These are phyloP conservation scores for Trichoderma orchidacearum DNA, from an alignment of 495 filamentous ascomycete genomes.

Conservation along the genomic window DNA sequence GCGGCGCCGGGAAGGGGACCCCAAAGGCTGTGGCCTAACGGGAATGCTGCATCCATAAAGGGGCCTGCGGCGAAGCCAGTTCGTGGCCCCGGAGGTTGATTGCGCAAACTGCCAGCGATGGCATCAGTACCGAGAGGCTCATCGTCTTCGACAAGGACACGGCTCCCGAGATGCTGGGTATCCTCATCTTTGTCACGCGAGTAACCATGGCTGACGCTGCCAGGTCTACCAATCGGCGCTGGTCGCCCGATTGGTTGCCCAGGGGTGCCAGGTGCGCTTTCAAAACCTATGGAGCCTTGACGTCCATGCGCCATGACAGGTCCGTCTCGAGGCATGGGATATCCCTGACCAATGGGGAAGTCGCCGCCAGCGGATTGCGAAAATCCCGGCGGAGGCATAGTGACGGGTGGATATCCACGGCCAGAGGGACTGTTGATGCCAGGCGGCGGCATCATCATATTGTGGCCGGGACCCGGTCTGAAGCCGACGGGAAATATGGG, in stretches of 20 bases:
- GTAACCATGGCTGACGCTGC: conserved; percentile 47
- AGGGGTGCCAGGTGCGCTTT: conserved; percentile 17
- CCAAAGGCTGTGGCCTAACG: conserved; percentile 14
- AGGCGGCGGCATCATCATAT: conserved; percentile 40
- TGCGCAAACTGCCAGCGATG: background rate
- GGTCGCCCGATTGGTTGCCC: conserved; percentile 63
- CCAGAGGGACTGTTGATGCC: conserved; percentile 47
- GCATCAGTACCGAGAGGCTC: background rate
- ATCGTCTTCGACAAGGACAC: conserved; percentile 62
- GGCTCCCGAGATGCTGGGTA: conserved; percentile 79
- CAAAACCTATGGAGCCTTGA: conserved; percentile 30
- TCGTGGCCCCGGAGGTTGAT: conserved; percentile 1
- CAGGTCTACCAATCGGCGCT: conserved; percentile 76
- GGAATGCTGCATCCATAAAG: conserved; percentile 15
- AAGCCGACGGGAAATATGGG: conserved; percentile 34
- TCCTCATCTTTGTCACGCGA: conserved; percentile 50
- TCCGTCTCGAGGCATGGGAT: conserved; percentile 20
- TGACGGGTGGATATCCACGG: conserved; percentile 49
- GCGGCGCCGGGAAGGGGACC: background rate
- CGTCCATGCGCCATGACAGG: conserved; percentile 25
- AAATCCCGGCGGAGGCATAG: conserved; percentile 41
- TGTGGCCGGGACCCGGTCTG: conserved; percentile 14
- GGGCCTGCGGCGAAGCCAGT: conserved; percentile 9
- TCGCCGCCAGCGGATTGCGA: conserved; percentile 27
- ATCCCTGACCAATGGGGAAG: conserved; percentile 21